Evolutionary conservation across 179 eudicot genomes (phyloP), one percentile per base, ranked within the genome.

Genomic region (Camellia oleifera): DNA sequence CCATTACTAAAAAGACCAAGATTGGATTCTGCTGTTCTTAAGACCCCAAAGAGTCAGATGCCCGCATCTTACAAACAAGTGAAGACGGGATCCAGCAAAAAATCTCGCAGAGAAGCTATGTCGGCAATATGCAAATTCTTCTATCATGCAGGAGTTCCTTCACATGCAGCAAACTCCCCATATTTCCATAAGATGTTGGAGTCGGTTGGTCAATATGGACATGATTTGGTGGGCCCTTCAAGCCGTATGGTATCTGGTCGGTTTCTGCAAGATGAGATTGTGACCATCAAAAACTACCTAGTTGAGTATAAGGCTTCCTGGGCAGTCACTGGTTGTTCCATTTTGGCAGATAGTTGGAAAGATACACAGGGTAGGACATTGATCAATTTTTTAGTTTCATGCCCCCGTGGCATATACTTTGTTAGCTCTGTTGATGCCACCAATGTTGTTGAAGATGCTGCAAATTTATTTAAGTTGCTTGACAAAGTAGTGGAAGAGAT

Each of bases 311-410:
- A 86, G 82, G 85, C 95, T 75, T 94, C 95, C 54, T 94, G 99
- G 99, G 83, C 90, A 65, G 88, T 88, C 60, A 94, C 99, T 82
- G 99, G 99, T 58, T 92, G 98, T 84, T 92, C 99, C 44, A 90
- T 95, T 77, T 84, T 94, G 92, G 97, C 94, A 68, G 99, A 95
- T 86, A 89, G 93, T 85, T 95, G 99, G 99, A 91, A 78, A 85
- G 91, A 92, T 85, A 74, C 79, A 42, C 92, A 88, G 69, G 90
- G 87, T 69, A 88, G 92, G 84, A 88, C 88, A 80, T 75, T 92
- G 54, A 90, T 92, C 60, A 94, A 90, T 78, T 86, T 95, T 78
- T 79, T 94, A 79, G 98, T 89, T 65, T 93, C 97, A 50, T 92
- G 99, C 83, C 99, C 99, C 68, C 95, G 94, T 77, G 98, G 99